A percentile compares a stretch with the other conserved stretches of the same genome.
Conservation (phyloP, 2,329 filamentous ascomycete species). For the Cladosporium colombiae region DNA sequence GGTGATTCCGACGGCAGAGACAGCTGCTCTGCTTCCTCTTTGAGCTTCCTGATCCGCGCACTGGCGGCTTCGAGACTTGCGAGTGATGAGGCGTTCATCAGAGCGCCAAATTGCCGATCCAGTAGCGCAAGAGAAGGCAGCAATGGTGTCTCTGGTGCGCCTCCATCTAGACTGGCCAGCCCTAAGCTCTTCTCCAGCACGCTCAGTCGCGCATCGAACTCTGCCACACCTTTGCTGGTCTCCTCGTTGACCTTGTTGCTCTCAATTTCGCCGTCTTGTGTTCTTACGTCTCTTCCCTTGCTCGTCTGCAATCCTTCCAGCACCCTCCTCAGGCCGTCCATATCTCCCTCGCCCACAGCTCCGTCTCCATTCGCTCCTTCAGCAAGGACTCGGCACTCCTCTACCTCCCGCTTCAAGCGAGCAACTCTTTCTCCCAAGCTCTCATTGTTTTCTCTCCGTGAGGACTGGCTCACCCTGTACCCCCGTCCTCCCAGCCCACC, state of each 20-base stretch:
- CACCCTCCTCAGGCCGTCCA: conserved; percentile 68
- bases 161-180: conserved; percentile 63
- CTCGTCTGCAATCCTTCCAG: conserved; percentile 63
- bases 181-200: conserved; percentile 80
- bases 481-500: conserved; percentile 47
- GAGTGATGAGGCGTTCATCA: conserved; percentile 68
- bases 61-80: conserved; percentile 65
- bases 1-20: conserved; percentile 39
- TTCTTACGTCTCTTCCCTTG: conserved; percentile 16
- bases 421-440: conserved; percentile 76
- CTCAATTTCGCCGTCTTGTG: neutral
- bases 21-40: conserved; percentile 69
- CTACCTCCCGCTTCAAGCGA: conserved; percentile 77
- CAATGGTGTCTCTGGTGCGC: conserved; percentile 70
- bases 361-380: conserved; percentile 47
- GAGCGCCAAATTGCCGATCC: conserved; percentile 74
- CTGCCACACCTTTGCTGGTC: conserved; percentile 63
- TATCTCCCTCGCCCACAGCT: conserved; percentile 58
- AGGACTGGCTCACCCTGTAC: conserved; percentile 67
- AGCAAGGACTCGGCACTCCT: conserved; percentile 52
- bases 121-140: conserved; percentile 79
- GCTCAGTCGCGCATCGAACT: conserved; percentile 81
- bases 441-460: conserved; percentile 61
- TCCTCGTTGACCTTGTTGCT: conserved; percentile 18
- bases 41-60: conserved; percentile 31